Conservation (phyloP, 2,329 filamentous ascomycete species). For the Alternaria metachromatica region DNA sequence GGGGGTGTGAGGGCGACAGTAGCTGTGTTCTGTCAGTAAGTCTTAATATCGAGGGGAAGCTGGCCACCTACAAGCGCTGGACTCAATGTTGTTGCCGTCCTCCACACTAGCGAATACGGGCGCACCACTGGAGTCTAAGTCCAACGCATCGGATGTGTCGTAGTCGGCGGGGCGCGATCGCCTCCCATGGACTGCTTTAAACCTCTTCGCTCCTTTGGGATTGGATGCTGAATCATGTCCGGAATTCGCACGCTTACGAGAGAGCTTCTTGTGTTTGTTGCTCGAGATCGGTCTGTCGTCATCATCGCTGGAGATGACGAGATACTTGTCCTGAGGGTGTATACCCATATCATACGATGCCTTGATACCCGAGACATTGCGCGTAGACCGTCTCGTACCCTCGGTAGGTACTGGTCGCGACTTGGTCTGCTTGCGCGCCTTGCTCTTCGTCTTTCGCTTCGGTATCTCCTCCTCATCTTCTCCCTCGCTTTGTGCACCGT, state of each 20-base stretch:
- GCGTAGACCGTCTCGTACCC: constrained; percentile 33
- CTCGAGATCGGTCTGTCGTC: not conserved
- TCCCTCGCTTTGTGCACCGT: constrained; percentile 13
- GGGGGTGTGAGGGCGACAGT: not conserved
- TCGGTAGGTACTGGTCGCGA: not conserved
- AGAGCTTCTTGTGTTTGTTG: constrained; percentile 1
- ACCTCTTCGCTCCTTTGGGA: not conserved
- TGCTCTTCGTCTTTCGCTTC: constrained; percentile 7
- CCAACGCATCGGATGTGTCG: not conserved
- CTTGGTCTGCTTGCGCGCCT: constrained; percentile 12
- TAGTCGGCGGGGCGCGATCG: not conserved
- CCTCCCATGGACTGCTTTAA: not conserved
- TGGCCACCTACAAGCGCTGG: not conserved
- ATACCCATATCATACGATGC: constrained; percentile 34
- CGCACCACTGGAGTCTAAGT: not conserved
- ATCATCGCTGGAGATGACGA: constrained; percentile 14
- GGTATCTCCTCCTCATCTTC: not conserved
- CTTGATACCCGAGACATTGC: constrained; percentile 21
- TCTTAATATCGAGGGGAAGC: not conserved
- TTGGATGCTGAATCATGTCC: not conserved
- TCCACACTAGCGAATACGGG: not conserved
- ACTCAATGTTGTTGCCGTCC: not conserved
- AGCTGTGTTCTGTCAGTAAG: constrained; percentile 4
- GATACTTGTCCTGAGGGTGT: constrained; percentile 39
- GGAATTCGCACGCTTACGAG: not conserved